Conservation (phyloP, 192 early-diverging fungal species). For the Coemansia sp. region DNA sequence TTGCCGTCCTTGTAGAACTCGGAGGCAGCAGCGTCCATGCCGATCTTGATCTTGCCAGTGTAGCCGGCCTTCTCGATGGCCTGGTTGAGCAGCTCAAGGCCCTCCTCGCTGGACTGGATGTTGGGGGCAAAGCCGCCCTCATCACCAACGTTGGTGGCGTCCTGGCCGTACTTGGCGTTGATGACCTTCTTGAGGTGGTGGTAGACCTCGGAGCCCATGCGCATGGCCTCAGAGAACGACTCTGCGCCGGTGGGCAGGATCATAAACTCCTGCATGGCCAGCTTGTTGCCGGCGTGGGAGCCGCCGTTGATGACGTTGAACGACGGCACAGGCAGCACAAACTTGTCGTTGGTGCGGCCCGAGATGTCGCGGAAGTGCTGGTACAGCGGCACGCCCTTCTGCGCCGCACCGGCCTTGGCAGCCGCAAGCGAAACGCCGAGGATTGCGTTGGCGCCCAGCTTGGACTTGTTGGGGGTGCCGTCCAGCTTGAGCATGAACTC, state of each 20-base stretch:
- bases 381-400: slow-evolving; percentile 94
- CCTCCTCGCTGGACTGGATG: slow-evolving; percentile 96
- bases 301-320: slow-evolving; percentile 99
- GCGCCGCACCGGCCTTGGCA: slow-evolving; percentile 91
- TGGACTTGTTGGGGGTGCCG: slow-evolving; percentile 93
- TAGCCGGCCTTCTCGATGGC: slow-evolving; percentile 95
- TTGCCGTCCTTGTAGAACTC: slow-evolving; percentile 97
- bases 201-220: slow-evolving; percentile 97
- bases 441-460: slow-evolving; percentile 97
- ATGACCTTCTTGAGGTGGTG: slow-evolving; percentile 94
- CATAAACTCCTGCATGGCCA: slow-evolving; percentile 99
- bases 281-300: slow-evolving; percentile 98
- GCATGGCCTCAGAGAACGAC: slow-evolving; percentile 94
- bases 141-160: slow-evolving; percentile 99
- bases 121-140: slow-evolving; percentile 99
- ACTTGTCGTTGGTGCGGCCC: slow-evolving; percentile 71
- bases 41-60: slow-evolving; percentile 95
- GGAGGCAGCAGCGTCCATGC: slow-evolving; percentile 97
- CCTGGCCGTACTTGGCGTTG: slow-evolving; percentile 98
- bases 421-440: slow-evolving; percentile 98
- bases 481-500: slow-evolving; percentile 90
- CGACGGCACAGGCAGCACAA: slow-evolving; percentile 92
- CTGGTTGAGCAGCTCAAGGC: slow-evolving; percentile 84
- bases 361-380: slow-evolving; percentile 91
- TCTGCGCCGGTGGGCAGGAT: slow-evolving; percentile 94